Conservation (phyloP, 73 alveolate genomes). For the Paramecium bursaria region DNA sequence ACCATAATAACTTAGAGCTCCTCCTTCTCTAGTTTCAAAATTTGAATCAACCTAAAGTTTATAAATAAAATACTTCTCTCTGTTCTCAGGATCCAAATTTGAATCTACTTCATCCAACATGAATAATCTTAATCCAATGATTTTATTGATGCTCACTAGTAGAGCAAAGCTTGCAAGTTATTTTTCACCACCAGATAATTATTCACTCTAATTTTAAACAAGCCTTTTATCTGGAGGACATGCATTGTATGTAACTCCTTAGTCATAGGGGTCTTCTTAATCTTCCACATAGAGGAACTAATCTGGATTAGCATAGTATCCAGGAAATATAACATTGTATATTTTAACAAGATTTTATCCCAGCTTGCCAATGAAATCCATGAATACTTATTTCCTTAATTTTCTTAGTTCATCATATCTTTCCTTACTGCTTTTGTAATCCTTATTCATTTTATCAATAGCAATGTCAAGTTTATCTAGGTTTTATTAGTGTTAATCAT, state of each 20-base stretch:
- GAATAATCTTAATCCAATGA: constrained; percentile 82
- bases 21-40: not conserved
- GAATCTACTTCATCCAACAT: constrained; percentile 96
- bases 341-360: too few relatives aligned
- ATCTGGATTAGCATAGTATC: too few relatives aligned
- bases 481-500: too few relatives aligned
- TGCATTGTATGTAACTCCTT: constrained; percentile 86
- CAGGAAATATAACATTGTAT: too few relatives aligned
- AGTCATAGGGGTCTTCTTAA: constrained; percentile 87
- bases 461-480: too few relatives aligned
- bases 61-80: constrained; percentile 13
- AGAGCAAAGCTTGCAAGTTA: constrained; percentile 91
- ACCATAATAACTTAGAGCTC: constrained; percentile 9
- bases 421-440: too few relatives aligned
- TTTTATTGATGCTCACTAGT: constrained; percentile 78
- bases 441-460: too few relatives aligned
- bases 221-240: constrained; percentile 93
- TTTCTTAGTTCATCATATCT: too few relatives aligned
- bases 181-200: constrained; percentile 94
- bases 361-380: too few relatives aligned
- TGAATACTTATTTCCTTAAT: too few relatives aligned
- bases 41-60: not conserved
- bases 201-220: constrained; percentile 74
- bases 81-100: constrained; percentile 84
- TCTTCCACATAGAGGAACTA: constrained; percentile 88